These are phyloP conservation scores for Melanomma pulvis-pyrius DNA, from an alignment of 495 filamentous ascomycete genomes.

Conservation along the genomic window DNA sequence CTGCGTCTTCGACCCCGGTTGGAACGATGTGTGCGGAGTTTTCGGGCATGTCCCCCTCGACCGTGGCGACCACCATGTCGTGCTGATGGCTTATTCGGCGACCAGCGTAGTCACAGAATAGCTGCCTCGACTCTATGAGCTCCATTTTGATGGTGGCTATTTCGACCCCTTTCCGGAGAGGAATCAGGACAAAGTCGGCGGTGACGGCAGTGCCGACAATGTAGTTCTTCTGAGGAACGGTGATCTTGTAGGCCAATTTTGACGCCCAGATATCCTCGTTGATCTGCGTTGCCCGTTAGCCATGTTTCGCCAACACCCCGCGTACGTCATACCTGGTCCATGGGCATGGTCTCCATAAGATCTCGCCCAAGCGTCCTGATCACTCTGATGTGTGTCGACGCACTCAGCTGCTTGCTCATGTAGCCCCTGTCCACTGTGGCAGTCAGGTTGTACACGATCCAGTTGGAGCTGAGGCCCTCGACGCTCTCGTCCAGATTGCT, in stretches of 20 bases:
- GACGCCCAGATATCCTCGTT: slow-evolving; percentile 89
- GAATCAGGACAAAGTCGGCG: slow-evolving; percentile 77
- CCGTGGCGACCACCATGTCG: slow-evolving; percentile 39
- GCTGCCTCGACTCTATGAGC: slow-evolving; percentile 65
- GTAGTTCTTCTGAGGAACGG: slow-evolving; percentile 84
- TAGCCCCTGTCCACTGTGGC: slow-evolving; percentile 81
- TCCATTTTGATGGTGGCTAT: slow-evolving; percentile 75
- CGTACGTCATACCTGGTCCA: slow-evolving; percentile 66
- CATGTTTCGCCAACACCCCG: not conserved
- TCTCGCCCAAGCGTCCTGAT: slow-evolving; percentile 82
- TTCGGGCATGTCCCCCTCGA: slow-evolving; percentile 48
- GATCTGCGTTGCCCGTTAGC: slow-evolving; percentile 27
- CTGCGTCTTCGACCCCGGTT: slow-evolving; percentile 56
- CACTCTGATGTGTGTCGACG: slow-evolving; percentile 79
- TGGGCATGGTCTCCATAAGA: slow-evolving; percentile 64
- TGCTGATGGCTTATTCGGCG: slow-evolving; percentile 38
- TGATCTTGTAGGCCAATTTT: slow-evolving; percentile 91
- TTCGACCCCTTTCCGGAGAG: slow-evolving; percentile 81
- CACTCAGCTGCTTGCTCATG: slow-evolving; percentile 76
- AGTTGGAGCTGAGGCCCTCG: slow-evolving; percentile 79
- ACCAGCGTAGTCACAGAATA: slow-evolving; percentile 35
- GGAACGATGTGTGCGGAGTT: slow-evolving; percentile 50
- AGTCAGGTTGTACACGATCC: slow-evolving; percentile 84
- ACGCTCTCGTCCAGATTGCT: slow-evolving; percentile 82
- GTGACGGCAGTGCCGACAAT: slow-evolving; percentile 84